Percentiles rank a stretch among this genome's conserved stretches.
These are phyloP conservation scores for Lasiodiplodia gonubiensis DNA, from an alignment of 2,329 filamentous ascomycete genomes.

Conservation along the genomic window DNA sequence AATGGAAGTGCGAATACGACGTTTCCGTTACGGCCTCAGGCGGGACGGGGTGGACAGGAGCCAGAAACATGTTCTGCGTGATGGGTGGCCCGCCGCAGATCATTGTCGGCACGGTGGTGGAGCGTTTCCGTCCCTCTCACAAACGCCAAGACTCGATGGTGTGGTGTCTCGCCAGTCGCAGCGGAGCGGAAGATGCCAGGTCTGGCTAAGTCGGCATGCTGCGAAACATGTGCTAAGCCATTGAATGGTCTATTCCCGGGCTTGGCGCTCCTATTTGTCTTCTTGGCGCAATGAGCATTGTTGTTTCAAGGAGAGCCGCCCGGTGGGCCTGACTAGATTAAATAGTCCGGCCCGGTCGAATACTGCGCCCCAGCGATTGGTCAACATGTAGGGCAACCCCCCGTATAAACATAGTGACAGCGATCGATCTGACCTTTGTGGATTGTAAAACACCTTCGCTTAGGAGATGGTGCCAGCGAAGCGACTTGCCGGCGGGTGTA, in stretches of 20 bases:
- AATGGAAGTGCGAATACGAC: not conserved
- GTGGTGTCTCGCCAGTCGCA: not conserved
- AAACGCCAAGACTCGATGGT: conserved; percentile 19
- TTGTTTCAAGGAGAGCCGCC: conserved; percentile 18
- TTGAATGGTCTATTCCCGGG: not conserved
- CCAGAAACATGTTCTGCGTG: not conserved
- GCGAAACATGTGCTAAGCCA: not conserved
- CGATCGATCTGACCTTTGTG: not conserved
- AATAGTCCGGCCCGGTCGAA: not conserved
- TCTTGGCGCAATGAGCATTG: conserved; percentile 11
- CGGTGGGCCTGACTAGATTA: conserved; percentile 10
- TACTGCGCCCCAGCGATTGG: not conserved
- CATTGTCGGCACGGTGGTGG: conserved; percentile 2
- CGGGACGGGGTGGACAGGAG: not conserved
- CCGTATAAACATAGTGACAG: not conserved
- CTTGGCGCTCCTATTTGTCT: conserved; percentile 1
- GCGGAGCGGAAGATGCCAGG: conserved; percentile 2
- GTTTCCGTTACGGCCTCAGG: not conserved
- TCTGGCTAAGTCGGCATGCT: not conserved
- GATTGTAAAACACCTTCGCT: not conserved
- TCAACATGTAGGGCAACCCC: not conserved
- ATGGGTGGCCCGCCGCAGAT: not conserved
- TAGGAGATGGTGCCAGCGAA: not conserved
- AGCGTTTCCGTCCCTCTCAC: not conserved
- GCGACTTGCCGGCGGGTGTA: not conserved